Evolutionary conservation across 768 basidiomycete genomes (phyloP).

Genomic region (Suillus weaverae): DNA sequence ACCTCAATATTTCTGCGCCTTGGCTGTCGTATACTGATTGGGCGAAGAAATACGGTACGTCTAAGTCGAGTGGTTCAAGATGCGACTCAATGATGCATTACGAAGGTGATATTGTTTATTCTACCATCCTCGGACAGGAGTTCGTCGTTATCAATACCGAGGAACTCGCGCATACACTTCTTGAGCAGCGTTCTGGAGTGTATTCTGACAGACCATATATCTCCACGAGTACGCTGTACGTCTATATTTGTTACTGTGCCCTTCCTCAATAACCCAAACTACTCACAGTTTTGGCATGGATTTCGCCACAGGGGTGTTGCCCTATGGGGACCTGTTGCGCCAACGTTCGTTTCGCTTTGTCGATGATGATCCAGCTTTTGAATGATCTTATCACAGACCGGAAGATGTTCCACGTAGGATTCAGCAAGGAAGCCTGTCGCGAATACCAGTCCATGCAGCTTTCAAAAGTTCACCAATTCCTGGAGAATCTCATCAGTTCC

Average conservation of each 20-base stretch:
- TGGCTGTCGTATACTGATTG: constrained; percentile 36
- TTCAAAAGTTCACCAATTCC: constrained; percentile 22
- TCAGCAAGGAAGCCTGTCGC: constrained; percentile 18
- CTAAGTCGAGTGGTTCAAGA: neutral
- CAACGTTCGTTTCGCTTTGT: constrained; percentile 15
- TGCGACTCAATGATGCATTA: neutral
- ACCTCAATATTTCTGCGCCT: constrained; percentile 22
- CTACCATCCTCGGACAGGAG: constrained; percentile 26
- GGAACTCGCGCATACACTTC: constrained; percentile 22
- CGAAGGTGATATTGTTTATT: constrained; percentile 27
- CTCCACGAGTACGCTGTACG: constrained; percentile 22
- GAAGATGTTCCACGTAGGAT: constrained; percentile 20
- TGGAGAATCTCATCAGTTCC: constrained; percentile 20
- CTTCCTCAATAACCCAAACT: neutral
- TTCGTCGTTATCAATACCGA: constrained; percentile 28
- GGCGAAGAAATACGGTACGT: constrained; percentile 34
- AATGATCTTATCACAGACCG: constrained; percentile 18
- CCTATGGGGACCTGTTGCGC: constrained; percentile 31
- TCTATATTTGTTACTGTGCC: neutral
- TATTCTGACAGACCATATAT: constrained; percentile 30
- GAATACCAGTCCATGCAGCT: constrained; percentile 19
- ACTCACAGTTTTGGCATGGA: constrained; percentile 30
- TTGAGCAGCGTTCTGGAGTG: constrained; percentile 26
- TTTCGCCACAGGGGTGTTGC: constrained; percentile 29
- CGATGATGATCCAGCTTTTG: constrained; percentile 14